Conservation (phyloP, 106 monocot genomes). For the Dactylorhiza incarnata region DNA sequence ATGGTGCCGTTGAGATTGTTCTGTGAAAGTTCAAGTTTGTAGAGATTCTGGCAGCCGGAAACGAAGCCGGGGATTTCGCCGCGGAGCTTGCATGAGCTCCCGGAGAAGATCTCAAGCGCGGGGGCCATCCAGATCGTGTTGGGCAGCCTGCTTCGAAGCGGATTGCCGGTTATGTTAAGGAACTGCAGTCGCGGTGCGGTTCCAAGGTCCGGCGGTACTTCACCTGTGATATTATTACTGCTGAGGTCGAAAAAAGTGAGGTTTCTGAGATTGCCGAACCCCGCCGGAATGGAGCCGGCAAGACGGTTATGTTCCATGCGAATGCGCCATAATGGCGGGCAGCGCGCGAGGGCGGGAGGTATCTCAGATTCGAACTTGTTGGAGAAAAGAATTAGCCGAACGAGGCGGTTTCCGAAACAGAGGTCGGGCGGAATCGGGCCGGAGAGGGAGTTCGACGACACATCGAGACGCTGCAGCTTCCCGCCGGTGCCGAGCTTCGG, state of each 20-base stretch:
- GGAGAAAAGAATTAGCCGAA: conserved; percentile 81
- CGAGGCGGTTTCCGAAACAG: conserved; percentile 64
- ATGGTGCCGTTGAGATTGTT: conserved; percentile 61
- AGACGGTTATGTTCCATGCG: conserved; percentile 62
- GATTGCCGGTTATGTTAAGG: conserved; percentile 71
- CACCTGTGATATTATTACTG: conserved; percentile 61
- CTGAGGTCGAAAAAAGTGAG: conserved; percentile 83
- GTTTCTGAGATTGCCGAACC: conserved; percentile 69
- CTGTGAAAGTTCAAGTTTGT: conserved; percentile 55
- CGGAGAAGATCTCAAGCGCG: conserved; percentile 60
- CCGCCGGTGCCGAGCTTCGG: conserved; percentile 46
- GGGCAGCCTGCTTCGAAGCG: conserved; percentile 38
- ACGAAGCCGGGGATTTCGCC: conserved; percentile 54
- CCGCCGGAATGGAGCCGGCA: conserved; percentile 53
- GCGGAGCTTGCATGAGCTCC: conserved; percentile 42
- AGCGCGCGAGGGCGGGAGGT: conserved; percentile 45
- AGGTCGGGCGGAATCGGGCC: conserved; percentile 55
- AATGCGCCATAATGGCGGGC: conserved; percentile 67
- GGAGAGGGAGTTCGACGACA: conserved; percentile 76
- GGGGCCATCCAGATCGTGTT: conserved; percentile 36
- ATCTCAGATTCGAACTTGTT: conserved; percentile 63
- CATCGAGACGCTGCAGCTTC: conserved; percentile 62
- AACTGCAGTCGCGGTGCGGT: conserved; percentile 38
- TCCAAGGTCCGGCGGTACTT: conserved; percentile 50
- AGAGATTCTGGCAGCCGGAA: conserved; percentile 58